Evolutionary conservation across 371 early-diverging fungal genomes (phyloP), one percentile per base, ranked within the genome.

Genomic region (Rhizopus arrhizus): DNA sequence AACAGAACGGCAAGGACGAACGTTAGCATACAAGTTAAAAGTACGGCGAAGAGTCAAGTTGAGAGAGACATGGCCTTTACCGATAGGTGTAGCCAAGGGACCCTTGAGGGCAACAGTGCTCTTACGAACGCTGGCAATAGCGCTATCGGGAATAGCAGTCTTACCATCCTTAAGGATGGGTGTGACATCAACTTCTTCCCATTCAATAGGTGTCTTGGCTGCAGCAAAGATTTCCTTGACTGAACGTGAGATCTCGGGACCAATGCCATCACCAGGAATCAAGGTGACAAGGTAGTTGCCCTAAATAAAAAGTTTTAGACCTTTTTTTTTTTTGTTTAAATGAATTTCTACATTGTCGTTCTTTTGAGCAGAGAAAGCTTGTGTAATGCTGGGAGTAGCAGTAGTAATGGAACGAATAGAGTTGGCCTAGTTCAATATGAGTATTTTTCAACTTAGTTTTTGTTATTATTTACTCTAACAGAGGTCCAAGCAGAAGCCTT

Each of bases 231-330:
- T 96, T 55, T 88, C 75, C 85, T 92, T 88, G 52, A 98, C 98
- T 11, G 94, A 91, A 53, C 85, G 74, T 45, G 97, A 93, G 64
- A 98, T 98, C 83, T 98, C 99, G 47, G 99, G 99, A 58, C 99
- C 99, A 67, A 98, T 98, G 62, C 99, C 99, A 77, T 98, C 97
- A 68, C 99, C 99, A 41, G 99, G 97, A 68, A 98, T 97, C 61
- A 98, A 80, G 56, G 97, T 96, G 59, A 97, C 97, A 45, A 82
- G 81, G 80, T 90, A 87, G 78, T 88, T 88, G 56, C 89, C 89
- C 89, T 87, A 71, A 41, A 55, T 41, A 46, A 41, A 52, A 45
- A 32, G 51, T 5, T 35, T 32, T 45, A 42, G 22, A 16, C 3
- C 8, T 32, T 9, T 10, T 42, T 51, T 51, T 13, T 28, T 34